A percentile compares a stretch with the other conserved stretches of the same genome.
phyloP scores from a whole-genome alignment of 768 basidiomycete genomes.

The Lanmaoa pseudosensibilis region DNA sequence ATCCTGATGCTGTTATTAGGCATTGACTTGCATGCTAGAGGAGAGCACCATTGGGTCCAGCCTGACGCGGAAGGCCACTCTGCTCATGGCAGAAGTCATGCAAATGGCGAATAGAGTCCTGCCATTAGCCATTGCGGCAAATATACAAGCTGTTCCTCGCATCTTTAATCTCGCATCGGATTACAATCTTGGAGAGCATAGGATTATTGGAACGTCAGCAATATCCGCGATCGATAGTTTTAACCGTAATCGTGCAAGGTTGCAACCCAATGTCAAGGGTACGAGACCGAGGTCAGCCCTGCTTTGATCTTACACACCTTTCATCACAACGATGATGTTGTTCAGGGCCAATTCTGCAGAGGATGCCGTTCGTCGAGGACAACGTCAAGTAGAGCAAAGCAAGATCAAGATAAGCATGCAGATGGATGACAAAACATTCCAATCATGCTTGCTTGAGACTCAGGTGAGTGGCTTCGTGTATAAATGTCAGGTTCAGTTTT shows the following conservation, averaged over 20 bases:
- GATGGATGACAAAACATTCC: conserved; percentile 94
- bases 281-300: conserved; percentile 61
- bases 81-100: conserved; percentile 89
- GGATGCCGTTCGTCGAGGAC: conserved; percentile 83
- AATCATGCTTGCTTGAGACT: conserved; percentile 79
- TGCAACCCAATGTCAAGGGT: conserved; percentile 60
- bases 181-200: conserved; percentile 71
- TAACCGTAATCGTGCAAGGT: conserved; percentile 79
- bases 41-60: conserved; percentile 71
- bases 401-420: conserved; percentile 89
- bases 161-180: conserved; percentile 84
- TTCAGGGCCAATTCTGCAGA: conserved; percentile 76
- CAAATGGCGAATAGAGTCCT: conserved; percentile 86
- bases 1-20: conserved; percentile 45
- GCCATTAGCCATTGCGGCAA: conserved; percentile 77
- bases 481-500: background rate
- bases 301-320: background rate
- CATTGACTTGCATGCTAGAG: conserved; percentile 80
- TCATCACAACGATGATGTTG: background rate
- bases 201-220: conserved; percentile 82
- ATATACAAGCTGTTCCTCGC: conserved; percentile 82
- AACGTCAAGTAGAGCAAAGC: conserved; percentile 86
- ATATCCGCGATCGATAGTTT: conserved; percentile 89
- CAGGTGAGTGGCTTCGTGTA: conserved; percentile 50
- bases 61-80: conserved; percentile 84